These are phyloP conservation scores for Penicillium italicum DNA, from an alignment of 2,329 filamentous ascomycete genomes.

Conservation along the genomic window DNA sequence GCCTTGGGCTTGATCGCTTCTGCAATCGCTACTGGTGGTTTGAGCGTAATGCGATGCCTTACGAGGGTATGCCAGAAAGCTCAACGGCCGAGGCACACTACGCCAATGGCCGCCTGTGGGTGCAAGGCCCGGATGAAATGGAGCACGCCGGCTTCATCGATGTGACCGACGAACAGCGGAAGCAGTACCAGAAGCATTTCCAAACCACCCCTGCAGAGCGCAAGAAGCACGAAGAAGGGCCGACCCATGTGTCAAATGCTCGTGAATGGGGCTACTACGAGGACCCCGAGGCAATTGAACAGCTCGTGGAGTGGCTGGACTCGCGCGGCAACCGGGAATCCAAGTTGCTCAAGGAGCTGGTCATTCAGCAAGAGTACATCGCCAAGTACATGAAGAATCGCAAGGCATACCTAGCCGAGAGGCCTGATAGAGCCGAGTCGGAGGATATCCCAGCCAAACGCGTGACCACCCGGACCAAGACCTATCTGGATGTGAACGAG, in stretches of 20 bases:
- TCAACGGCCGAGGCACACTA: conserved; percentile 85
- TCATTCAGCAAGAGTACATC: conserved; percentile 72
- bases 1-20: conserved; percentile 90
- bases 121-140: conserved; percentile 89
- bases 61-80: conserved; percentile 78
- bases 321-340: conserved; percentile 79
- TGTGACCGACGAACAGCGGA: conserved; percentile 64
- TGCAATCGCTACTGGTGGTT: conserved; percentile 99
- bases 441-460: conserved; percentile 48
- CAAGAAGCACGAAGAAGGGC: conserved; percentile 79
- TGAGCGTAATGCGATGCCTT: conserved; percentile 97
- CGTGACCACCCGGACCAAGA: conserved; percentile 62
- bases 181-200: conserved; percentile 73
- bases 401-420: conserved; percentile 63
- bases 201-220: conserved; percentile 80
- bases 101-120: conserved; percentile 92
- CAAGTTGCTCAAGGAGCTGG: conserved; percentile 82
- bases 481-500: conserved; percentile 53
- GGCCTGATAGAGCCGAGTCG: conserved; percentile 49
- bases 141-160: conserved; percentile 86
- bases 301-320: conserved; percentile 83
- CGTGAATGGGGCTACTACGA: conserved; percentile 89
- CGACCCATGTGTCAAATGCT: conserved; percentile 71
- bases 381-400: conserved; percentile 75
- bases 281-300: conserved; percentile 71